Conservation (phyloP, 257 asterid genomes). For the Linaria vulgaris region DNA sequence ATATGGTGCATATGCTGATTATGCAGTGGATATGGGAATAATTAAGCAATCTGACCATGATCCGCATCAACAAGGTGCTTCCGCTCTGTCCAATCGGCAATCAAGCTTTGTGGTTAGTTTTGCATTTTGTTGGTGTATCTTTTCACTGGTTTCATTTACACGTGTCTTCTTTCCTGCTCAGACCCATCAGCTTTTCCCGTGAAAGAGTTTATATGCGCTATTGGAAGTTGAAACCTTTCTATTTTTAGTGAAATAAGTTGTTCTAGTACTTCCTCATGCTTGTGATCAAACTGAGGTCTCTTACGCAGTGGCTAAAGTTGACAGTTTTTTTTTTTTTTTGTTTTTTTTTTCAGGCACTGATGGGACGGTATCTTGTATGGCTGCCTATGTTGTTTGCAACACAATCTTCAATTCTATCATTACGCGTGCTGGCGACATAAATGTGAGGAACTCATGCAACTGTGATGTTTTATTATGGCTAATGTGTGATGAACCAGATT, state of each 20-base stretch:
- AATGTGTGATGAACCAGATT: conserved; percentile 12
- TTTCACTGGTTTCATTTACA: too few relatives aligned
- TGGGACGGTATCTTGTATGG: conserved; percentile 82
- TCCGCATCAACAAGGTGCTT: conserved; percentile 72
- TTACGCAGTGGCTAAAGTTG: conserved; percentile 19
- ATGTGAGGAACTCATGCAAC: conserved; percentile 49
- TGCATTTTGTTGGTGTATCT: conserved; percentile 2
- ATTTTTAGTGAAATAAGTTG: background rate
- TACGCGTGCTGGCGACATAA: conserved; percentile 61
- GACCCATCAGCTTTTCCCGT: background rate
- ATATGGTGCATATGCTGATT: conserved; percentile 88
- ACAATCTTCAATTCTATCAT: conserved; percentile 61
- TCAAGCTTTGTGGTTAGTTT: conserved; percentile 83
- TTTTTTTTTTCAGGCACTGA: conserved; percentile 63
- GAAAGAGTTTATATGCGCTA: background rate
- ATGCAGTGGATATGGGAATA: conserved; percentile 82
- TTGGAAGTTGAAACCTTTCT: conserved; percentile 12
- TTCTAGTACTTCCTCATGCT: background rate
- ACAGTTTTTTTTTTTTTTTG: conserved; percentile 21
- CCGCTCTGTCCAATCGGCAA: conserved; percentile 77
- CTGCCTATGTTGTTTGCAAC: conserved; percentile 78
- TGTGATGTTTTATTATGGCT: conserved; percentile 3
- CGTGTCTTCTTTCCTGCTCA: background rate
- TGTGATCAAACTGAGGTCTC: conserved; percentile 18
- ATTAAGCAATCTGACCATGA: conserved; percentile 64